These are phyloP conservation scores for Fraxinus floribunda DNA, from an alignment of 305 asterid genomes.

Conservation along the genomic window DNA sequence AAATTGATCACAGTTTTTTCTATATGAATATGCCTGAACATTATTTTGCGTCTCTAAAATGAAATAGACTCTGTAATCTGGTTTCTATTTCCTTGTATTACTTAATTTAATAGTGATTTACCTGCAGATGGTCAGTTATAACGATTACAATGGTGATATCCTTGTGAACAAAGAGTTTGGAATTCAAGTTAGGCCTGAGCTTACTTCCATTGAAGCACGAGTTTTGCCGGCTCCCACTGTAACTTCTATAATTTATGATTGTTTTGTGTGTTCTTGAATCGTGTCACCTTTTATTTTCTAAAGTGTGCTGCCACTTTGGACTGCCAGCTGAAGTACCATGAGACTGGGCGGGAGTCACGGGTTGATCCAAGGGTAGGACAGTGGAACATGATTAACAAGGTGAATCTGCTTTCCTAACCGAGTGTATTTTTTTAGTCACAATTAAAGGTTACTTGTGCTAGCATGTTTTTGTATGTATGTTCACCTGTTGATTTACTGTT, in stretches of 20 bases:
- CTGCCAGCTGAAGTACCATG: constrained; percentile 68
- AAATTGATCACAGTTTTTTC: constrained; percentile 1
- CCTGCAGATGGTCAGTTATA: constrained; percentile 44
- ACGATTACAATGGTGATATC: constrained; percentile 32
- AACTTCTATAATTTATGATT: constrained; percentile 3
- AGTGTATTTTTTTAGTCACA: background rate
- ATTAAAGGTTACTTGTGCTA: background rate
- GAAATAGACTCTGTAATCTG: background rate
- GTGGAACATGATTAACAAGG: constrained; percentile 90
- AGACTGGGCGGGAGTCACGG: constrained; percentile 38
- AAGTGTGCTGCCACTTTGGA: background rate
- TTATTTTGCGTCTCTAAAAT: background rate
- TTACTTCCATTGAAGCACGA: constrained; percentile 61
- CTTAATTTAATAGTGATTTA: background rate
- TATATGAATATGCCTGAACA: background rate
- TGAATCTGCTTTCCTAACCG: constrained; percentile 16
- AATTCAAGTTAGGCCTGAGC: constrained; percentile 40
- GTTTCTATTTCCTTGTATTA: background rate
- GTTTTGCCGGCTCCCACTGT: constrained; percentile 78
- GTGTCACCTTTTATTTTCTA: background rate
- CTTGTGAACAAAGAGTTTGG: constrained; percentile 61
- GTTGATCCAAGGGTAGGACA: constrained; percentile 66
- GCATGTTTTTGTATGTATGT: background rate
- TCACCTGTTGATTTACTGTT: background rate
- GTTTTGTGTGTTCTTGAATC: background rate